Conservation (phyloP, 1,284 basidiomycete species). For the Cutaneotrichosporon curvatum region DNA sequence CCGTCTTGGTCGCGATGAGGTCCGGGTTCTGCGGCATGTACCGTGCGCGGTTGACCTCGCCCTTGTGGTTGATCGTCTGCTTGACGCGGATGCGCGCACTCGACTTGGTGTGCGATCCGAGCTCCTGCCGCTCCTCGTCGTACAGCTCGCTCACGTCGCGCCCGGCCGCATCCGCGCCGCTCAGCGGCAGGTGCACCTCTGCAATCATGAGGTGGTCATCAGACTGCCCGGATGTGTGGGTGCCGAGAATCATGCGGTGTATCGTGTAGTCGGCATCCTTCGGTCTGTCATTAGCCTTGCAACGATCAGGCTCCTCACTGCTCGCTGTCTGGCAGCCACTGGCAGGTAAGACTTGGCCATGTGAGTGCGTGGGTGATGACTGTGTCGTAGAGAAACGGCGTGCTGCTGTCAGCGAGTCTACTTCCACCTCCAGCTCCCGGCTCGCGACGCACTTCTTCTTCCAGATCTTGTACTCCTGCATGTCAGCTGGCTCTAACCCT, state of each 20-base stretch:
- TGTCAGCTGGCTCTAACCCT: constrained; percentile 7
- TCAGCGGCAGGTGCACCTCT: constrained; percentile 84
- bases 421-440: neutral
- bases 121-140: constrained; percentile 87
- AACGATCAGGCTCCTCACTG: constrained; percentile 53
- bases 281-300: constrained; percentile 46
- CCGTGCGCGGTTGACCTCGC: constrained; percentile 93
- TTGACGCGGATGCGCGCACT: constrained; percentile 76
- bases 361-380: constrained; percentile 96
- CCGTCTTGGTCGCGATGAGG: constrained; percentile 88
- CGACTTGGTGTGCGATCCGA: constrained; percentile 73
- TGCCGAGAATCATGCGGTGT: constrained; percentile 90
- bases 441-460: constrained; percentile 66
- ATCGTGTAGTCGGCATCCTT: constrained; percentile 83
- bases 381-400: constrained; percentile 92
- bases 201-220: constrained; percentile 97
- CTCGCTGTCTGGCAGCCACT: constrained; percentile 98
- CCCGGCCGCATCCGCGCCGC: constrained; percentile 48
- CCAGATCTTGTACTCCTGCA: constrained; percentile 52
- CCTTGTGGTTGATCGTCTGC: constrained; percentile 91
- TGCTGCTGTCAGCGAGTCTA: constrained; percentile 40
- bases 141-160: constrained; percentile 71
- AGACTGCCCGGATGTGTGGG: constrained; percentile 91
- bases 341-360: constrained; percentile 96
- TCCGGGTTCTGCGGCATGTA: constrained; percentile 99